Evolutionary conservation across 2,329 filamentous ascomycete genomes (phyloP), one percentile per base, ranked within the genome.

Genomic region (Chaetomium strumarium): DNA sequence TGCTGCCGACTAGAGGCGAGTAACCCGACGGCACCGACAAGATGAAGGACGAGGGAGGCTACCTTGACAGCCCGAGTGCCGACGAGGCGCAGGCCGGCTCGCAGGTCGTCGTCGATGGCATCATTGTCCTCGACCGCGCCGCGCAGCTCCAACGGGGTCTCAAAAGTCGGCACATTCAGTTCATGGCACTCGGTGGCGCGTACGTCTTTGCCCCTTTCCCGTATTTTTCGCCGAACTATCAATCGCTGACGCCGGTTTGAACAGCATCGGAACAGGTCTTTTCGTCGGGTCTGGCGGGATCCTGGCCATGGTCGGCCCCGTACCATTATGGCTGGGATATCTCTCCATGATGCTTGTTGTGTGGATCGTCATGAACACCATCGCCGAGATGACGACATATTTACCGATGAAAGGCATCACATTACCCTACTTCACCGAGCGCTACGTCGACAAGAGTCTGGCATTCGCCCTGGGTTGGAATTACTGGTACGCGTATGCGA

Each of bases 261-360:
- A 51, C 43, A 64, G 62, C 30, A 65, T 65, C 51, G 63, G 63
- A 36, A 65, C 63, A 5, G 63, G 63, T 7, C 60, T 65, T 9
- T 65, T 65, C 40, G 61, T 65, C 16, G 62, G 63, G 5, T 62
- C 62, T 2, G 63, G 63, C 1, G 49, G 44, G 11, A 65, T 64
- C 33, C 55, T 65, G 5, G 77, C 55, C 51, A 34, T 53, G 9
- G 59, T 62, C 29, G 83, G 83, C 2, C 83, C 83, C 2, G 85
- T 83, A 5, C 83, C 85, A 0, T 70, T 90, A 14, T 77, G 90
- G 64, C 83, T 90, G 67, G 83, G 80, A 20, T 90, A 88, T 66
- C 60, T 79, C 7, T 72, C 70, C 58, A 78, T 79, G 76, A 78
- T 78, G 71, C 24, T 69, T 2, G 62, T 80, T 10, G 76, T 80